phyloP scores from a whole-genome alignment of 208 protist species.

The Naegleria lovaniensis region DNA sequence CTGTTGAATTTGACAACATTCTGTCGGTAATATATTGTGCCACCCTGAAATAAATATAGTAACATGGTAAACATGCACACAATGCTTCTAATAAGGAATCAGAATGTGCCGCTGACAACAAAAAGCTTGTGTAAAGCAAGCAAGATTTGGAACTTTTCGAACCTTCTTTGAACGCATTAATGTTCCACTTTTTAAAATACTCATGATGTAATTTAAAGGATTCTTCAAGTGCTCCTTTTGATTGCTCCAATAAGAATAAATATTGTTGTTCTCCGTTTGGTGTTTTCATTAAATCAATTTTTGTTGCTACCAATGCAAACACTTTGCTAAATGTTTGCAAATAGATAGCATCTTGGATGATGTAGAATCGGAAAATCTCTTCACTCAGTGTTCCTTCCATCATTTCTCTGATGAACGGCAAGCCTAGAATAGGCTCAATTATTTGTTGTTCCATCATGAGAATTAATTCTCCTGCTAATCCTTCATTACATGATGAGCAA shows the following conservation, averaged over 20 bases:
- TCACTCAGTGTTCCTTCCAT: not conserved
- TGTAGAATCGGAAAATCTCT: not conserved
- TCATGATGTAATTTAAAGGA: not conserved
- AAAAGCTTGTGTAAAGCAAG: not conserved
- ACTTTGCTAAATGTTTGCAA: not conserved
- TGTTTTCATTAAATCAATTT: not conserved
- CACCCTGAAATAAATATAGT: not conserved
- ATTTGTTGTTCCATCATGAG: not conserved
- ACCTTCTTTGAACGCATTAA: not conserved
- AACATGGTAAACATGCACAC: not conserved
- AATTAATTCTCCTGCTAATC: not conserved
- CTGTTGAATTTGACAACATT: not conserved
- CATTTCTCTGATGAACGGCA: not conserved
- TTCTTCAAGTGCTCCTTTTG: not conserved
- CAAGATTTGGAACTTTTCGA: not conserved
- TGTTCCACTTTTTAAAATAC: not conserved
- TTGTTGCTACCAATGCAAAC: not conserved
- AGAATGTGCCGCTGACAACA: not conserved
- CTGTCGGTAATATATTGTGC: not conserved
- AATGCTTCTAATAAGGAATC: not conserved
- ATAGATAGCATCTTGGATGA: conserved; percentile 15
- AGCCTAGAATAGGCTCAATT: not conserved
- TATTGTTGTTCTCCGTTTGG: not conserved
- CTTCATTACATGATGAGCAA: not conserved
- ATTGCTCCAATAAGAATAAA: not conserved